phyloP scores from a whole-genome alignment of 2,329 filamentous ascomycete species.

The Drechslerella coelobrocha region DNA sequence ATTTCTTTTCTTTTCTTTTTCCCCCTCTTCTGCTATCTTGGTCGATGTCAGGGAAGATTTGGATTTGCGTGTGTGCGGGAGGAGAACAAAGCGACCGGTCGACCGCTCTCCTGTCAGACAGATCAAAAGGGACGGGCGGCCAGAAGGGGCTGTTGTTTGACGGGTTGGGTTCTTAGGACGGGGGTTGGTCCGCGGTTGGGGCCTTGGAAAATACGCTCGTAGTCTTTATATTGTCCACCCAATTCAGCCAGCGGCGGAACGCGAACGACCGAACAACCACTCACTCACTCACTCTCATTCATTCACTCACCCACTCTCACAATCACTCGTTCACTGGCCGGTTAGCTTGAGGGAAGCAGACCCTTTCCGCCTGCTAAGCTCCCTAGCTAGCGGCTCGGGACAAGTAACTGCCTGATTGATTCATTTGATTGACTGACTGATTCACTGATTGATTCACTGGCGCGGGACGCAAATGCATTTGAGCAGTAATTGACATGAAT shows the following conservation, averaged over 20 bases:
- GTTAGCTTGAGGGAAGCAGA: constrained; percentile 26
- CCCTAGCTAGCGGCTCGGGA: no score
- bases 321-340: no score
- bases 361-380: constrained; percentile 14
- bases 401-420: no score
- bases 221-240: neutral
- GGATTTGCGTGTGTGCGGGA: constrained; percentile 13
- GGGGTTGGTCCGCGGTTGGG: constrained; percentile 22
- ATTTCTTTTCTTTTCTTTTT: neutral
- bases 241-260: constrained; percentile 29
- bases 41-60: constrained; percentile 18
- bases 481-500: no score
- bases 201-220: constrained; percentile 18
- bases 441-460: no score
- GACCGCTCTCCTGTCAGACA: neutral
- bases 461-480: no score
- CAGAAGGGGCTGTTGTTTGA: constrained; percentile 18
- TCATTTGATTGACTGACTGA: no score
- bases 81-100: constrained; percentile 42
- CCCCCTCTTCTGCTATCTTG: neutral
- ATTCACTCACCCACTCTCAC: no score
- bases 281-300: constrained; percentile 8
- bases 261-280: constrained; percentile 9
- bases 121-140: constrained; percentile 10
- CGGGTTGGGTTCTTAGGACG: constrained; percentile 9